Conservation (phyloP, 208 protist species). For the Leishmania lainsoni region DNA sequence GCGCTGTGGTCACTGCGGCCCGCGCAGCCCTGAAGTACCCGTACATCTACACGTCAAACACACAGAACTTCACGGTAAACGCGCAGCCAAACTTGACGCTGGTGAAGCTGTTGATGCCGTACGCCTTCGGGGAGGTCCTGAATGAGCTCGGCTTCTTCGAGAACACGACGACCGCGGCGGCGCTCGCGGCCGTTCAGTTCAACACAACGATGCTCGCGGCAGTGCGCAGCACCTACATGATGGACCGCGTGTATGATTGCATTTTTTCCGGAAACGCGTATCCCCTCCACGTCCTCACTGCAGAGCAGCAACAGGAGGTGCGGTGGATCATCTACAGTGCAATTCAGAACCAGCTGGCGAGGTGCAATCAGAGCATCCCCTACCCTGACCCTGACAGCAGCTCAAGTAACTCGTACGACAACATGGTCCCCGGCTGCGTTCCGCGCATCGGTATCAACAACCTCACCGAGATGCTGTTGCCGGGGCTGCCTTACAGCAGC, state of each 20-base stretch:
- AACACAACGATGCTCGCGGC: slow-evolving; percentile 14
- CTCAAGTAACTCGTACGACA: background rate
- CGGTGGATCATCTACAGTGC: slow-evolving; percentile 45
- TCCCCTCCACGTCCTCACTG: slow-evolving; percentile 34
- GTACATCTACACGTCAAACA: slow-evolving; percentile 56
- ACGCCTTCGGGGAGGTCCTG: slow-evolving; percentile 36
- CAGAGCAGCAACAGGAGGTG: slow-evolving; percentile 36
- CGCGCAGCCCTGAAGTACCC: slow-evolving; percentile 42
- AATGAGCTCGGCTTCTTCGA: slow-evolving; percentile 12
- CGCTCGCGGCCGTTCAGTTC: slow-evolving; percentile 30
- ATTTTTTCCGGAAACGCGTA: slow-evolving; percentile 29
- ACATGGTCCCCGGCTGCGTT: slow-evolving; percentile 23
- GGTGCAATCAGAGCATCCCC: slow-evolving; percentile 16
- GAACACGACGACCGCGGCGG: slow-evolving; percentile 40
- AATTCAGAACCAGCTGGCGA: slow-evolving; percentile 26
- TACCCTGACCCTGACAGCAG: slow-evolving; percentile 2
- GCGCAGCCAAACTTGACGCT: slow-evolving; percentile 46
- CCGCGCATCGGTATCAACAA: slow-evolving; percentile 53
- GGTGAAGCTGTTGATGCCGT: slow-evolving; percentile 77
- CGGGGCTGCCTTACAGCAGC: slow-evolving; percentile 13
- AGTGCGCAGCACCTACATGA: slow-evolving; percentile 19
- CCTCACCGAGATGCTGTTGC: slow-evolving; percentile 29
- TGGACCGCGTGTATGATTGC: slow-evolving; percentile 23
- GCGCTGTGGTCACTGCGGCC: slow-evolving; percentile 26
- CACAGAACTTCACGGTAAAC: slow-evolving; percentile 21